Percentiles rank a stretch among this genome's conserved stretches.
Evolutionary conservation across 164 flowering plant genomes (phyloP).

Genomic region (Sextonia rubra): DNA sequence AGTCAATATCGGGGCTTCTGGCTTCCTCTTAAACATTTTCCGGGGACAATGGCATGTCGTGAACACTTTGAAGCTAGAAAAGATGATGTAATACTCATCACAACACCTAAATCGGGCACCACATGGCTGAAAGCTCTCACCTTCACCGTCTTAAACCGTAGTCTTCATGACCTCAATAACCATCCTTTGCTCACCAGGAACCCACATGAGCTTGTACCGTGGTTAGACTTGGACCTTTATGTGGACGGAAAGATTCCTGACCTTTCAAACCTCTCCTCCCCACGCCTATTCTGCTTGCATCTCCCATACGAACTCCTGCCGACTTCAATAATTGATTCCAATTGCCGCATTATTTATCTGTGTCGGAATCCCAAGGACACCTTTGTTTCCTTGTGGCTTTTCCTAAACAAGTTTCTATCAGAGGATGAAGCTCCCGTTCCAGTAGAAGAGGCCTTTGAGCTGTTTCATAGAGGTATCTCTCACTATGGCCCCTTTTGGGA

Average conservation of each 20-base stretch:
- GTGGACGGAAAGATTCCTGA: not conserved
- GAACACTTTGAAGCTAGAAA: not conserved
- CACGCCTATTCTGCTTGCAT: not conserved
- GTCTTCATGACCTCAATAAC: not conserved
- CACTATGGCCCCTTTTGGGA: constrained; percentile 4
- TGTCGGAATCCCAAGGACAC: constrained; percentile 10
- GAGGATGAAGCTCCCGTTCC: not conserved
- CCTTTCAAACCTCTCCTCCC: not conserved
- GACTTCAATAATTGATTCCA: not conserved
- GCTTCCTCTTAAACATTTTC: not conserved
- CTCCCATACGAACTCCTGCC: not conserved
- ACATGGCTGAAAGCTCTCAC: constrained; percentile 3
- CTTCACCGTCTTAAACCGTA: not conserved
- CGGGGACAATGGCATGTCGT: not conserved
- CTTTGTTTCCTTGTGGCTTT: constrained; percentile 12
- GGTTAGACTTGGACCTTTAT: not conserved
- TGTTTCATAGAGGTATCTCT: not conserved
- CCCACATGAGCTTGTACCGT: constrained; percentile 5
- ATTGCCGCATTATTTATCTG: constrained; percentile 17
- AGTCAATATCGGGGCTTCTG: constrained; percentile 8
- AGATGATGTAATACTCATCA: not conserved
- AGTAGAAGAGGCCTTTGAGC: constrained; percentile 8
- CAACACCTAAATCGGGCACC: constrained; percentile 8
- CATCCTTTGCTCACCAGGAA: not conserved
- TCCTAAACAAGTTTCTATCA: not conserved